Percentiles rank a stretch among this genome's conserved stretches.
phyloP scores from a whole-genome alignment of 352 stramenopile genomes.

The Globisporangium spinosum region DNA sequence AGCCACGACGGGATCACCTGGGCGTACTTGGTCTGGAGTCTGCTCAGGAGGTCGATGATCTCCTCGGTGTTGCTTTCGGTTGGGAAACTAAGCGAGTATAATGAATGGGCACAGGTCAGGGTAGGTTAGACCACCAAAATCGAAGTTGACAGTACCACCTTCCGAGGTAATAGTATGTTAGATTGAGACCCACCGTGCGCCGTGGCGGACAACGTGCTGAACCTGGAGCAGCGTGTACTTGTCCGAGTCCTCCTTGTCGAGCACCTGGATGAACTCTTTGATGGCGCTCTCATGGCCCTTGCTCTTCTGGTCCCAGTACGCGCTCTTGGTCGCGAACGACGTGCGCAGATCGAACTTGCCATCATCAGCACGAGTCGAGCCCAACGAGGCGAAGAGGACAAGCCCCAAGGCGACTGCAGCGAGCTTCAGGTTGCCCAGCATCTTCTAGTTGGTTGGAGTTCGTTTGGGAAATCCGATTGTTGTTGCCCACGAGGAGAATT shows the following conservation, averaged over 20 bases:
- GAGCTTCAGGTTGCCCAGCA: neutral
- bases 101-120: no score
- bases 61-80: conserved; percentile 45
- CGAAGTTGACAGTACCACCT: no score
- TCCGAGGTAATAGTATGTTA: no score
- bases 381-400: neutral
- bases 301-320: conserved; percentile 28
- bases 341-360: neutral
- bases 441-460: neutral
- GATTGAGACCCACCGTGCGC: conserved; percentile 17
- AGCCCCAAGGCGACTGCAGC: neutral
- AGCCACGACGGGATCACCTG: conserved; percentile 45
- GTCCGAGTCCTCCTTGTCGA: neutral
- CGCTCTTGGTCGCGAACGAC: conserved; percentile 34
- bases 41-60: conserved; percentile 37
- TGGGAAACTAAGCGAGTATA: conserved; percentile 29
- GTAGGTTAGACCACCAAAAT: no score
- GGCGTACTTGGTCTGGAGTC: conserved; percentile 41
- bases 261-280: neutral
- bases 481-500: neutral
- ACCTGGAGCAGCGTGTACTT: conserved; percentile 35
- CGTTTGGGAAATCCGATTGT: neutral
- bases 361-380: neutral
- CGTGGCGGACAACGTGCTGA: conserved; percentile 52
- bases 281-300: no score